These are phyloP conservation scores for Dictyostelium discoideum DNA, from an alignment of 78 protist genomes.

Conservation along the genomic window dicty_2.7 NC_007089.4:1542001-1542500, in stretches of 20 bases:
- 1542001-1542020: conserved; percentile 48
- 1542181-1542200: too few relatives aligned
- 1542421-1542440: conserved; percentile 3
- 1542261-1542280: conserved; percentile 22
- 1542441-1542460: background rate
- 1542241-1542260: conserved; percentile 17
- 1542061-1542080: conserved; percentile 10
- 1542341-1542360: background rate
- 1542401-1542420: background rate
- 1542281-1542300: background rate
- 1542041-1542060: background rate
- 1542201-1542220: background rate
- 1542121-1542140: background rate
- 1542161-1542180: background rate
- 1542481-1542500: background rate
- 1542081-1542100: conserved; percentile 62
- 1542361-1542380: conserved; percentile 21
- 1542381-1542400: conserved; percentile 6
- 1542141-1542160: background rate
- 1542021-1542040: conserved; percentile 66
- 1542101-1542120: background rate
- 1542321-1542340: conserved; percentile 16
- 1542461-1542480: background rate
- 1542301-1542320: background rate
- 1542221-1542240: background rate